Conservation (phyloP, 1,284 basidiomycete species). For the Pholiota adiposa region DNA sequence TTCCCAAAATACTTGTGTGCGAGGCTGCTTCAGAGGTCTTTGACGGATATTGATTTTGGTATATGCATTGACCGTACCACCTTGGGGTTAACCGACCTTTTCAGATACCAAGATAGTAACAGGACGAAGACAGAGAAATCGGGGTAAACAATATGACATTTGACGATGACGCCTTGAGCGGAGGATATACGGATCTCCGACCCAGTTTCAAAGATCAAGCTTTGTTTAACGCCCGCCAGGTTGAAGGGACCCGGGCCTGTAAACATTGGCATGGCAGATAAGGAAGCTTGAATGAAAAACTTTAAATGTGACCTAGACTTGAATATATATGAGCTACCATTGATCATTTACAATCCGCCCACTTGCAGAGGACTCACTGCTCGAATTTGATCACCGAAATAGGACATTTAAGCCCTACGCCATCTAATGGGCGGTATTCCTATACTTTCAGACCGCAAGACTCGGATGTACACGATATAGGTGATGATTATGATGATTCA, state of each 20-base stretch:
- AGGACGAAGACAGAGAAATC: slow-evolving; percentile 11
- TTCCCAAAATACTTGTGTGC: slow-evolving; percentile 4
- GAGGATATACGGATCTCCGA: slow-evolving; percentile 15
- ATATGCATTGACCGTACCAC: slow-evolving; percentile 15
- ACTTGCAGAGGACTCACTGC: not conserved
- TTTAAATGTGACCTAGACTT: not conserved
- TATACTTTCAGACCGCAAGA: slow-evolving; percentile 8
- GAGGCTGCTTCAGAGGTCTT: not conserved
- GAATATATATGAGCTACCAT: not conserved
- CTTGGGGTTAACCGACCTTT: slow-evolving; percentile 19
- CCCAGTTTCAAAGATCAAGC: slow-evolving; percentile 6
- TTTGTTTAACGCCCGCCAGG: not conserved
- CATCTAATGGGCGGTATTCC: not conserved
- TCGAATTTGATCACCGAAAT: not conserved
- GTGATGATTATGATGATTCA: slow-evolving; percentile 1
- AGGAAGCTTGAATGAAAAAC: slow-evolving; percentile 1
- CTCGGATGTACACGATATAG: slow-evolving; percentile 10
- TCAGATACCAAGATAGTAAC: slow-evolving; percentile 8
- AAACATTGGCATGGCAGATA: slow-evolving; percentile 1
- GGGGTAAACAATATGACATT: slow-evolving; percentile 14
- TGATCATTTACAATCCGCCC: not conserved
- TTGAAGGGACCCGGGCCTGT: not conserved
- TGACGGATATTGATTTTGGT: slow-evolving; percentile 17
- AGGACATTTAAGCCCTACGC: not conserved
- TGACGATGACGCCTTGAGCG: slow-evolving; percentile 10